Conservation (phyloP, 225 moss, liverwort and hornwort genomes). For the Polytrichum commune region DNA sequence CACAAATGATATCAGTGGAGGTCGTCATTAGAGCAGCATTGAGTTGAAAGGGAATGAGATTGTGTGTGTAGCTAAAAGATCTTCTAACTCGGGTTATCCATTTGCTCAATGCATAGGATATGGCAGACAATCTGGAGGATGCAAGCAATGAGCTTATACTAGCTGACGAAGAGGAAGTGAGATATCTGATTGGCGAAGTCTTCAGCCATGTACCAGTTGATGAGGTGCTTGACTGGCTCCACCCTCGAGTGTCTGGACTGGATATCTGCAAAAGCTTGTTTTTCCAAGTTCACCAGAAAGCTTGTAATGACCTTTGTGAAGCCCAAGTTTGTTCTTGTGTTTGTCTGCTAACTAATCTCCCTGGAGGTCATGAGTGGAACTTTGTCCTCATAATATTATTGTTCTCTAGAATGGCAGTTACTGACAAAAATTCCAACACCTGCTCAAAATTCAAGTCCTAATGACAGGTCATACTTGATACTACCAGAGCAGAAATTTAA, state of each 20-base stretch:
- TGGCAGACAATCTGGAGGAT: conserved; percentile 87
- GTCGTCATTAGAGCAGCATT: too few species aligned
- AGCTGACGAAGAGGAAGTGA: conserved; percentile 87
- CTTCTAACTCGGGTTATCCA: too few species aligned
- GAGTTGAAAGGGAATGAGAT: too few species aligned
- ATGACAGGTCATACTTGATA: too few species aligned
- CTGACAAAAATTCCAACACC: too few species aligned
- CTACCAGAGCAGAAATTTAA: too few species aligned
- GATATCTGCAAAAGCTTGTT: background rate
- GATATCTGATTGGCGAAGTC: conserved; percentile 87
- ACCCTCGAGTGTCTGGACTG: background rate
- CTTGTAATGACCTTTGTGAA: background rate
- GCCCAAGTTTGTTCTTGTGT: background rate
- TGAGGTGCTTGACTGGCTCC: conserved; percentile 25
- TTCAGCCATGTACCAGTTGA: conserved; percentile 81
- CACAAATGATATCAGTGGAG: too few species aligned
- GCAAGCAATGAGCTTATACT: conserved; percentile 95
- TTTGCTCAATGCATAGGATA: conserved; percentile 36
- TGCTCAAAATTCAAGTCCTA: too few species aligned
- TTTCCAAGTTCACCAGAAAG: background rate
- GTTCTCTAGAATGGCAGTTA: too few species aligned
- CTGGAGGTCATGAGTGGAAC: background rate
- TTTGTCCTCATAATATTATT: too few species aligned
- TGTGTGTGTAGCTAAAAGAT: too few species aligned
- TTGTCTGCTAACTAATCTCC: background rate